Conservation (phyloP, 345 rosid genomes). For the Boechera retrofracta region DNA sequence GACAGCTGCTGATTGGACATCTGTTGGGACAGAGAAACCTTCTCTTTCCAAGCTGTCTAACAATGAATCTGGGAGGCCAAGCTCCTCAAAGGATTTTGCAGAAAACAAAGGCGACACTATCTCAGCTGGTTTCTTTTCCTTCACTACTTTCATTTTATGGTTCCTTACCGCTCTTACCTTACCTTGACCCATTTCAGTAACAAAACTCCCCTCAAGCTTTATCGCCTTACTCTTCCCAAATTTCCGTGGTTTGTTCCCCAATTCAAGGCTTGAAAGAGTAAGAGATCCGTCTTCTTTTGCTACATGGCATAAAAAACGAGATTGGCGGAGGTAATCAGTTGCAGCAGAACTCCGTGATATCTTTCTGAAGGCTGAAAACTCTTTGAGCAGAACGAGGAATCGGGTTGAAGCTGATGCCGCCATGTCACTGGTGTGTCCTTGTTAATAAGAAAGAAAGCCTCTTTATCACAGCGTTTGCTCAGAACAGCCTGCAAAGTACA, state of each 20-base stretch:
- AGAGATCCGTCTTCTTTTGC: constrained; percentile 56
- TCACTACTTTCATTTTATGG: constrained; percentile 45
- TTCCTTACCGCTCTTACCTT: constrained; percentile 49
- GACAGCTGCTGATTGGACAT: constrained; percentile 83
- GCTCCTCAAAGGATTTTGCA: constrained; percentile 83
- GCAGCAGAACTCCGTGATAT: constrained; percentile 52
- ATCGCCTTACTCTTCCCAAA: constrained; percentile 35
- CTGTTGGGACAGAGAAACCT: constrained; percentile 80
- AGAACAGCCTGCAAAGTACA: constrained; percentile 29
- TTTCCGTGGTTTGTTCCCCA: constrained; percentile 47
- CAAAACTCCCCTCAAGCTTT: constrained; percentile 42
- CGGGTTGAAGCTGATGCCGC: constrained; percentile 58
- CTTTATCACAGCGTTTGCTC: constrained; percentile 26
- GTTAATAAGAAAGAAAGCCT: constrained; percentile 21
- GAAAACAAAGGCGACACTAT: constrained; percentile 66
- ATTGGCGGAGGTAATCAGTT: constrained; percentile 46
- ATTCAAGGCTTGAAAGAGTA: constrained; percentile 68
- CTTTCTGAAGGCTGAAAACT: constrained; percentile 54
- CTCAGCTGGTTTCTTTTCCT: constrained; percentile 53
- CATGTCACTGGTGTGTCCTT: constrained; percentile 48
- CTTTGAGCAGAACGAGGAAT: constrained; percentile 68
- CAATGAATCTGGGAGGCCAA: constrained; percentile 74
- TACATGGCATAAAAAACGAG: constrained; percentile 54
- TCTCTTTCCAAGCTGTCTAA: constrained; percentile 68
- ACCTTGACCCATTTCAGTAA: constrained; percentile 47